Evolutionary conservation across 495 filamentous ascomycete genomes (phyloP), one percentile per base, ranked within the genome.

Genomic region (Penicillium subrubescens): DNA sequence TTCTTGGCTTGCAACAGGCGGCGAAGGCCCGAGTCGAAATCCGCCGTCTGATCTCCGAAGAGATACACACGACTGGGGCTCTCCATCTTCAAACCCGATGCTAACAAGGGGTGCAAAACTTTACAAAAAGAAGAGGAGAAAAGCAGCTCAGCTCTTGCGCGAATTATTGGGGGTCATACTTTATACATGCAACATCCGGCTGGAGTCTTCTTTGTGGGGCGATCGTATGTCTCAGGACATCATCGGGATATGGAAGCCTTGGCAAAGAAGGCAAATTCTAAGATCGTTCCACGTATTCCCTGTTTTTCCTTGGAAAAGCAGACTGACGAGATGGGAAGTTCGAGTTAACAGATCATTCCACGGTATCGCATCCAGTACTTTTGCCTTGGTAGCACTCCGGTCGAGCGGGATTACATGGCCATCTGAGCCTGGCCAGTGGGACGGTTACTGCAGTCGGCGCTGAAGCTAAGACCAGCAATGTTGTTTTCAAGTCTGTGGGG

Each of bases 1-100:
- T 87, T 86, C 68, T 88, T 88, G 56, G 83, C 81, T 62, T 87
- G 82, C 71, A 88, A 67, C 75, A 90, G 65, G 80, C 82, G 80
- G 81, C 83, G 82, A 55, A 94, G 79, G 57, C 90, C 87, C 52
- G 82, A 80, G 66, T 89, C 87, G 58, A 89, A 88, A 71, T 91
- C 88, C 67, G 88, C 82, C 31, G 90, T 92, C 81, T 93, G 90
- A 75, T 95, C 91, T 79, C 91, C 92, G 73, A 93, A 92, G 68
- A 90, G 73, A 73, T 78, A 82, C 64, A 78, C 74, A 54, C 68
- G 73, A 65, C 70, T 72, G 56, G 66, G 65, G 46, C 64, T 71
- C 63, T 70, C 73, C 78, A 80, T 80, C 57, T 27, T 70, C 69
- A 66, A 53, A 27, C 67, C 65, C 41, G 41, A 51, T 63, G 31